A percentile compares a stretch with the other conserved stretches of the same genome.
phyloP scores from a whole-genome alignment of 768 basidiomycete species.

The Vararia minispora region DNA sequence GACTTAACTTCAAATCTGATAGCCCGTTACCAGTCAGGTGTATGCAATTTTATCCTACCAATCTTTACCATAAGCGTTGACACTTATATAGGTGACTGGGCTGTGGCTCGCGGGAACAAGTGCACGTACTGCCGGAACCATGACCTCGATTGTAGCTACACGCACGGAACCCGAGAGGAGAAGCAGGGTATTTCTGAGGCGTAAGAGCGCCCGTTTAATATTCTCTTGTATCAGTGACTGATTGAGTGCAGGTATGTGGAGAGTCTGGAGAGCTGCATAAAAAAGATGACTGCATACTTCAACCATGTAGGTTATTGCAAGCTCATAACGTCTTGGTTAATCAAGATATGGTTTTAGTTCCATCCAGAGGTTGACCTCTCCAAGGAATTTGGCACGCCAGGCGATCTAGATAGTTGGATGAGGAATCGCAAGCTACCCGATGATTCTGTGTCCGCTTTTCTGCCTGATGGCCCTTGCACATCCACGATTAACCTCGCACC shows the following conservation, averaged over 20 bases:
- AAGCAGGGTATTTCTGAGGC: slow-evolving; percentile 5
- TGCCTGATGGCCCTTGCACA: not conserved
- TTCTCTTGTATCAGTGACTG: not conserved
- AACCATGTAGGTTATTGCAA: slow-evolving; percentile 5
- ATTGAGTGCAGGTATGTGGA: slow-evolving; percentile 9
- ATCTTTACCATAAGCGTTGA: not conserved
- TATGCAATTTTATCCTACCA: not conserved
- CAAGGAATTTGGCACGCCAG: too few species aligned
- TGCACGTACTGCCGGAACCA: slow-evolving; percentile 9
- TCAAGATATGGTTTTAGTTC: not conserved
- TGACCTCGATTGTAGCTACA: slow-evolving; percentile 8
- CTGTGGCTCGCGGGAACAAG: not conserved
- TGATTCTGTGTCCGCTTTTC: not conserved
- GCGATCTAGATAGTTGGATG: slow-evolving; percentile 10
- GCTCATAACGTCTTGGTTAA: not conserved
- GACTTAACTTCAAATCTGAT: not conserved
- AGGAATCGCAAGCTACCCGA: slow-evolving; percentile 6
- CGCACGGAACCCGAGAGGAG: slow-evolving; percentile 7
- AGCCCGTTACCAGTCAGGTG: slow-evolving; percentile 10
- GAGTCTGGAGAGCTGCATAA: slow-evolving; percentile 12
- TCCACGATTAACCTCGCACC: not conserved
- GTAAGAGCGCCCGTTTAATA: not conserved
- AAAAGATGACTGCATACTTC: slow-evolving; percentile 14
- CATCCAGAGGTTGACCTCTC: slow-evolving; percentile 13
- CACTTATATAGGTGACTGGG: slow-evolving; percentile 5